Evolutionary conservation across 2,329 filamentous ascomycete genomes (phyloP), one percentile per base, ranked within the genome.

Genomic region (Aspergillus brasiliensis): DNA sequence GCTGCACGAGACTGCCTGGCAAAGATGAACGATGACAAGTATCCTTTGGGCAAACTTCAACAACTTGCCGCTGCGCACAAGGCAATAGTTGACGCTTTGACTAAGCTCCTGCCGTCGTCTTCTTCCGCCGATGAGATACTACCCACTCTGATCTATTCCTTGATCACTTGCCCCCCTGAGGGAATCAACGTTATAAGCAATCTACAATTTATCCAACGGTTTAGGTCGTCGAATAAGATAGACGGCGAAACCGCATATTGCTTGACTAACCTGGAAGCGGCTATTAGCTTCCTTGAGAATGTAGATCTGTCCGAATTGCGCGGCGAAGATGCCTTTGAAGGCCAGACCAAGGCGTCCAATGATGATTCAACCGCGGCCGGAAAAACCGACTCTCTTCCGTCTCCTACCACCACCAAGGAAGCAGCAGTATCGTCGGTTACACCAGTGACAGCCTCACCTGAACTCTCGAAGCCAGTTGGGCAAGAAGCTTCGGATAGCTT

Each of bases 111-210:
- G 57, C 85, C 86, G 8, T 85, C 93, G 0, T 85, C 86, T 0
- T 97, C 95, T 0, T 98, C 95, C 1, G 95, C 95, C 2, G 95
- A 99, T 72, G 95, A 98, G 77, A 96, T 99, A 57, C 88, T 99
- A 74, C 95, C 95, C 0, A 97, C 96, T 75, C 84, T 99, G 63
- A 99, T 99, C 62, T 99, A 96, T 78, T 91, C 92, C 0, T 84
- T 99, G 61, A 96, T 99, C 72, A 97, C 92, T 2, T 89, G 93
- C 47, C 89, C 92, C 0, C 90, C 93, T 0, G 91, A 95, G 75
- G 86, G 88, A 34, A 88, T 98, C 51, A 91, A 93, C 74, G 89
- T 93, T 57, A 92, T 97, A 71, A 98, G 94, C 80, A 96, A 99
- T 73, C 82, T 96, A n/a, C 87, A 90, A 67, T 99, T 98, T 73